Base-by-base conservation (phyloP, 1,284 basidiomycete species). In the Leccinum subrobustum region DNA sequence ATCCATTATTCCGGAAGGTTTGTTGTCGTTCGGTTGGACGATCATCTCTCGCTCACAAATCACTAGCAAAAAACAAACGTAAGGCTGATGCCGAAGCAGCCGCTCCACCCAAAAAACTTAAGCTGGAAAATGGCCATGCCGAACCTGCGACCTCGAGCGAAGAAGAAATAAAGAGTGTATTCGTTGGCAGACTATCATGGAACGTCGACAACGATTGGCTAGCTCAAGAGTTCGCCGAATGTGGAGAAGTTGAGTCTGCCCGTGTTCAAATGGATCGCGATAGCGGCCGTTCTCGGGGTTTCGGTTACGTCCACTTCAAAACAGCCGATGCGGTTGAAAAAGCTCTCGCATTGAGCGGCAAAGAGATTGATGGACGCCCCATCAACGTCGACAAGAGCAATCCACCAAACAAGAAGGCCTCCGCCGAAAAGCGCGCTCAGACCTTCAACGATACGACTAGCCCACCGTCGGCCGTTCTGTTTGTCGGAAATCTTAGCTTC, bases 121-220 rank as follows among this genome's bases (percentile, higher is more conserved):
- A 95, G 79, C 77, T 87, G 56, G 82, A 78, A 48, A 82, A 86
- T 63, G 86, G 81, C 57, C 76, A 79, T 52, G 82, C 85, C 55
- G 81, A 77, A 7, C 75, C 70, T 20, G 73, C 67, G 33, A 69
- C 76, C 50, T 78, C 78, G 31, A 77, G 80, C 35, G 83, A 84
- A 64, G 83, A 85, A 64, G 83, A 85, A 64, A 84, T 82, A 53
- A 89, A 84, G 73, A 90, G 88, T 57, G 85, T 98, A 70, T 99
- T 96, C 73, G 94, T 99, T 67, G 96, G 96, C 59, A 87, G 87
- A 65, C 84, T 99, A 56, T 96, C 94, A 35, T 99, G 95, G 95
- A 95, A 95, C 75, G 90, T 99, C 67, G 96, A 98, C 82, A 92
- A 95, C 76, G 96, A 98, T 77, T 95, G 95, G 85, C 88, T 99